Base-by-base conservation (phyloP, 2,329 filamentous ascomycete species). In the Myriosclerotinia duriaeana region DNA sequence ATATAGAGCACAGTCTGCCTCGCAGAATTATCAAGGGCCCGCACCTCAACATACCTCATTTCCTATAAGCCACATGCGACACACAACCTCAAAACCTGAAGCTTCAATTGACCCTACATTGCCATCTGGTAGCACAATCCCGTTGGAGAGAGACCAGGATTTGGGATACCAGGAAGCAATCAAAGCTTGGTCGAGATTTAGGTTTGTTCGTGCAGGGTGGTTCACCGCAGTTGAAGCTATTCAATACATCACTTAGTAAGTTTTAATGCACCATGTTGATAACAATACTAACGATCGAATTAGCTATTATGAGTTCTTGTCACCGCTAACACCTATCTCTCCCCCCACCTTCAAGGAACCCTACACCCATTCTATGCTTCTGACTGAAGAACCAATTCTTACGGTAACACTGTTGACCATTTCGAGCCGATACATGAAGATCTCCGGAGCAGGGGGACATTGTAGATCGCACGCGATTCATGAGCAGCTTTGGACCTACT, bases 201-300 rank as follows among this genome's bases (percentile, higher is more conserved):
- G 93, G 53, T 98, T 98, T 76, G 94, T 98, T n/a, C 88, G 93
- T 64, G 93, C 93, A 11, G 95, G 95, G 12, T 98, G 94, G 94
- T 95, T 99, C 77, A 96, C 93, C 0, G 91, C 94, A 0, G 88
- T 91, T 71, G 95, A 99, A 78, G 94, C 92, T 30, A 93, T 98
- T 77, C 88, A 89, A 53, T 98, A 98, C 75, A 91, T 99, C 70
- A 89, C 93, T 76, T 98, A 98, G 89, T 91, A 83, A 74, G 87
- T 79, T 46, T 50, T 54, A 55, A 11, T 34, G 46, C 36, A 46
- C 9, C 5, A 2, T 30, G 50, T 11, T 4, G 6, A 11, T 14
- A 55, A 11, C 20, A 46, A 34, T 58, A 52, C 65, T 72, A 62
- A 73, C 71, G 69, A n/a, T 26, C 61, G 52, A 22, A 62, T 30